Percentiles rank a stretch among this genome's conserved stretches.
Conservation (phyloP, 108 stramenopile genomes). For the Tribonema minus region DNA sequence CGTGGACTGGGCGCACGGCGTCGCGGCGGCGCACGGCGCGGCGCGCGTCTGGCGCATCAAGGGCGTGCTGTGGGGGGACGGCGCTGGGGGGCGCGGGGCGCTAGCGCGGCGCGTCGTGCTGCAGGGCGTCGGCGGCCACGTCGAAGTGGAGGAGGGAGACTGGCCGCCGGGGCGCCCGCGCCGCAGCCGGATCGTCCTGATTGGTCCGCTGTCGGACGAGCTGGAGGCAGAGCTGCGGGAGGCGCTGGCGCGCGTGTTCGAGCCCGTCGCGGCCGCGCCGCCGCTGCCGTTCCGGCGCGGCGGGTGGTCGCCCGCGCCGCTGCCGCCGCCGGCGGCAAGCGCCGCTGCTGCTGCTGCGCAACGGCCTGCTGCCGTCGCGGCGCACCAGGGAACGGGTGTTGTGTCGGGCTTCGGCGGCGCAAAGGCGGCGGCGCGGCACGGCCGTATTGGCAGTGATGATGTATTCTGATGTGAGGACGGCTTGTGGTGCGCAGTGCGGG, state of each 20-base stretch:
- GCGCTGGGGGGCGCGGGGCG: no score
- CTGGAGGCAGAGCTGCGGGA: constrained; percentile 10
- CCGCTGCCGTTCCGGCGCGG: neutral
- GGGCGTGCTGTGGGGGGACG: constrained; percentile 20
- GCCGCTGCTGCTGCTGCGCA: neutral
- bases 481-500: no score
- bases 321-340: neutral
- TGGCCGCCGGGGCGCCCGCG: constrained; percentile 3
- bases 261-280: neutral
- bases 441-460: neutral
- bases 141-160: constrained; percentile 15
- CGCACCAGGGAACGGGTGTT: neutral
- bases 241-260: neutral
- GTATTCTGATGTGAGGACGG: neutral
- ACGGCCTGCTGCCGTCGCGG: neutral
- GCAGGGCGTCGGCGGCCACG: constrained; percentile 33
- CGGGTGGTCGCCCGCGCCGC: neutral
- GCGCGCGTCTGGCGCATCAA: constrained; percentile 29
- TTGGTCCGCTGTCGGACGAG: neutral
- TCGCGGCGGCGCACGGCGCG: constrained; percentile 8
- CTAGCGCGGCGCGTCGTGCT: neutral
- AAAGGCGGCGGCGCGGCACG: neutral
- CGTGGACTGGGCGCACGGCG: constrained; percentile 1
- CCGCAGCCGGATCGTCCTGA: constrained; percentile 10
- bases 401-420: neutral